Percentiles rank a stretch among this genome's conserved stretches.
Evolutionary conservation across 345 rosid genomes (phyloP).

Genomic region (Populus tremula): DNA sequence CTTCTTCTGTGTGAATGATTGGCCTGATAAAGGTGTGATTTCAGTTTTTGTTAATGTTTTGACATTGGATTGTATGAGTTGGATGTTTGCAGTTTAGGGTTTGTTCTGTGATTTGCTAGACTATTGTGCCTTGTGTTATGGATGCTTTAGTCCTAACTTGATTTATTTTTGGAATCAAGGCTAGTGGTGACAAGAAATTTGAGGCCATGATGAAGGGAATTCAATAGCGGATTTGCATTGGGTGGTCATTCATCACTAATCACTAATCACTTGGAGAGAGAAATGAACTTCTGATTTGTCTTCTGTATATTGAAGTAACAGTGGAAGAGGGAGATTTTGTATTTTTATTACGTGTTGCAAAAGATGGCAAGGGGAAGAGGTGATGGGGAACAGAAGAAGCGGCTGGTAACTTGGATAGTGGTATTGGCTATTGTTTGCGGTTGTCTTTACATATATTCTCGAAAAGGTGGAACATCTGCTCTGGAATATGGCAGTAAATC

Average conservation of each 20-base stretch:
- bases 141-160: neutral
- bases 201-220: neutral
- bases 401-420: constrained; percentile 54
- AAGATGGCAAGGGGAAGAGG: constrained; percentile 72
- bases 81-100: too few species aligned
- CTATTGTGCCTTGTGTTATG: too few species aligned
- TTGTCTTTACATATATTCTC: constrained; percentile 68
- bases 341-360: neutral
- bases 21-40: neutral
- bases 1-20: neutral
- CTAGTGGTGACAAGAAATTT: neutral
- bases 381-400: constrained; percentile 86
- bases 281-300: constrained; percentile 4
- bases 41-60: neutral
- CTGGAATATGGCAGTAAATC: constrained; percentile 69
- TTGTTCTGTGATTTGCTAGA: too few species aligned
- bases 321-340: neutral
- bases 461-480: constrained; percentile 59
- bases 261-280: neutral
- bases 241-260: neutral
- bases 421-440: constrained; percentile 55
- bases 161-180: neutral
- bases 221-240: neutral
- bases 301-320: neutral
- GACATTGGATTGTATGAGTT: too few species aligned